Evolutionary conservation across 2,329 filamentous ascomycete species (phyloP).

Genomic region (Verticillium albo-atrum): DNA sequence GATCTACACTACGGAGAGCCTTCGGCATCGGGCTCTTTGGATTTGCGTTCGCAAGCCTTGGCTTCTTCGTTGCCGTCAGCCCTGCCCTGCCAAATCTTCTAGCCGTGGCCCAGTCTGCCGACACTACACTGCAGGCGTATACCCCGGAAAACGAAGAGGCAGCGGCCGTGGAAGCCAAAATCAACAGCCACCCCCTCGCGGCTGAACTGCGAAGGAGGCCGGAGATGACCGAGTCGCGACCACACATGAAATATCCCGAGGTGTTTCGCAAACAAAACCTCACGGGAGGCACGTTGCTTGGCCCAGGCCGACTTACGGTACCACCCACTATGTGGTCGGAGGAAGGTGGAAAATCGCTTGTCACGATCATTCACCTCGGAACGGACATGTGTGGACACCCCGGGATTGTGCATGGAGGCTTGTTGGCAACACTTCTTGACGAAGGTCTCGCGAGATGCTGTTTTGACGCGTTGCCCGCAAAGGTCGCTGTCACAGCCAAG

Average conservation of each 20-base stretch:
- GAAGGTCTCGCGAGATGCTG: slow-evolving; percentile 85
- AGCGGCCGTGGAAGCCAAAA: slow-evolving; percentile 63
- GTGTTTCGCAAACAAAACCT: slow-evolving; percentile 68
- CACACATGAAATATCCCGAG: slow-evolving; percentile 80
- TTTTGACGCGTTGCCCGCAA: slow-evolving; percentile 82
- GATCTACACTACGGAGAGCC: not conserved
- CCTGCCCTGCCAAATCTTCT: slow-evolving; percentile 38
- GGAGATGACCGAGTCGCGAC: slow-evolving; percentile 70
- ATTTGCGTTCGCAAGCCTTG: slow-evolving; percentile 41
- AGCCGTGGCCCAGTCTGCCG: slow-evolving; percentile 42
- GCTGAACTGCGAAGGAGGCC: slow-evolving; percentile 61
- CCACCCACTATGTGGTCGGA: slow-evolving; percentile 78
- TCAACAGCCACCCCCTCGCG: slow-evolving; percentile 72
- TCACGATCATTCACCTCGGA: slow-evolving; percentile 74
- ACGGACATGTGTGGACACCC: slow-evolving; percentile 81
- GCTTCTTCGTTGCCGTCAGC: slow-evolving; percentile 52
- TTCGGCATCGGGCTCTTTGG: slow-evolving; percentile 4
- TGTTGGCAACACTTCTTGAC: slow-evolving; percentile 89
- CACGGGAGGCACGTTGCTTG: slow-evolving; percentile 74
- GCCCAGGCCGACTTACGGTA: slow-evolving; percentile 70
- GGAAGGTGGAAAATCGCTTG: slow-evolving; percentile 61
- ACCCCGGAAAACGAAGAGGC: slow-evolving; percentile 49
- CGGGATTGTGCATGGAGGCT: slow-evolving; percentile 83
- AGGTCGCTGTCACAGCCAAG: slow-evolving; percentile 81
- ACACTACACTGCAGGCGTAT: slow-evolving; percentile 68